phyloP scores from a whole-genome alignment of 495 filamentous ascomycete genomes.

The Penicillium lividum region DNA sequence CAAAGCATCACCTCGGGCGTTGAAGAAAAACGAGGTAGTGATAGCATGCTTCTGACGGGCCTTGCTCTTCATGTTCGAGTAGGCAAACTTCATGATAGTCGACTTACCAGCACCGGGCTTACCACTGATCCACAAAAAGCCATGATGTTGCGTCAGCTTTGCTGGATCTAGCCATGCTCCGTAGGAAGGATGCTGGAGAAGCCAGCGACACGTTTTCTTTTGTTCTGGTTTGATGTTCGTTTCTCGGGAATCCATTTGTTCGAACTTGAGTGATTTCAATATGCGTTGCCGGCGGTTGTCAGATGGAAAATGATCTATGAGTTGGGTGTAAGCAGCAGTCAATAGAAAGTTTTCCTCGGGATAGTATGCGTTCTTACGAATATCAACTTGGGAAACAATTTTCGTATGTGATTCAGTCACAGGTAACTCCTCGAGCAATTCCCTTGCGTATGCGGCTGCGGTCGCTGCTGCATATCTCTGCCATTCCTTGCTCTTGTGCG shows the following conservation, averaged over 20 bases:
- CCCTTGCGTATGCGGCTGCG: slow-evolving; percentile 37
- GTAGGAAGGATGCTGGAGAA: slow-evolving; percentile 44
- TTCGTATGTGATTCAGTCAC: no score
- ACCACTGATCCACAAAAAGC: slow-evolving; percentile 27
- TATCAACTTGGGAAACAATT: no score
- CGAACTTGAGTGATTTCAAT: slow-evolving; percentile 31
- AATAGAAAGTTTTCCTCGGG: no score
- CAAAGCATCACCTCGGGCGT: slow-evolving; percentile 46
- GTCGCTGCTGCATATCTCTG: slow-evolving; percentile 34
- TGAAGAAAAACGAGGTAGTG: slow-evolving; percentile 56
- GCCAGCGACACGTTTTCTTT: slow-evolving; percentile 50
- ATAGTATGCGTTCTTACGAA: no score
- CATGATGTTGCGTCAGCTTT: slow-evolving; percentile 39
- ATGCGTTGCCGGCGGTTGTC: slow-evolving; percentile 16
- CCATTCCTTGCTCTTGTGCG: slow-evolving; percentile 41
- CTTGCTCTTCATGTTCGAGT: slow-evolving; percentile 20
- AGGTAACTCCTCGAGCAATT: slow-evolving; percentile 11
- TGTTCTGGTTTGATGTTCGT: slow-evolving; percentile 28
- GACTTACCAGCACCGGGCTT: slow-evolving; percentile 58
- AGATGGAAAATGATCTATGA: slow-evolving; percentile 11
- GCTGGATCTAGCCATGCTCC: slow-evolving; percentile 46
- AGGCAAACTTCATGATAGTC: slow-evolving; percentile 51
- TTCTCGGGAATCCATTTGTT: slow-evolving; percentile 30
- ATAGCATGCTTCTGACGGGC: slow-evolving; percentile 10
- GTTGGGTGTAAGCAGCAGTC: background rate